Percentiles rank a stretch among this genome's conserved stretches.
These are phyloP conservation scores for Shiraia bambusicola DNA, from an alignment of 2,329 filamentous ascomycete genomes.

Conservation along the genomic window DNA sequence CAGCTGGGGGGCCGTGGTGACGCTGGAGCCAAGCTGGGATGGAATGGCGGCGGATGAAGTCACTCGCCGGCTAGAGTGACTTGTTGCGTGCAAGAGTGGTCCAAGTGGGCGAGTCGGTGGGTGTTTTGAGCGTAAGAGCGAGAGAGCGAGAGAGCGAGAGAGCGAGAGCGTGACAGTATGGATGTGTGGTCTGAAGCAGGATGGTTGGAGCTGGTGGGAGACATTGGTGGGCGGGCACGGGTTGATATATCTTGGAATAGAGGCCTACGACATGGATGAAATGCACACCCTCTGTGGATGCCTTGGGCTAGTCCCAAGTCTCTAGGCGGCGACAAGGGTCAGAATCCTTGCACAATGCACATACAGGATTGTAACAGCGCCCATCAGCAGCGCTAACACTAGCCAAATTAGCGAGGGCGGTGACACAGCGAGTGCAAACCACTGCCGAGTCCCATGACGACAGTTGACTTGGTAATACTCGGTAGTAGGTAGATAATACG, in stretches of 20 bases:
- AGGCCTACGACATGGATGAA: slow-evolving; percentile 13
- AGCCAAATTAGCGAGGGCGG: slow-evolving; percentile 28
- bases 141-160: slow-evolving; percentile 7
- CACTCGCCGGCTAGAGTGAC: slow-evolving; percentile 26
- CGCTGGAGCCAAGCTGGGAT: slow-evolving; percentile 22
- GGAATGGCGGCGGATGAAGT: slow-evolving; percentile 31
- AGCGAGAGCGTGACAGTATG: slow-evolving; percentile 7
- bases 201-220: slow-evolving; percentile 13
- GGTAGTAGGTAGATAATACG: too few relatives aligned
- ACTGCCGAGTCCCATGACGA: slow-evolving; percentile 32
- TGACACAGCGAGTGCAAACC: slow-evolving; percentile 18
- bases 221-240: slow-evolving; percentile 30
- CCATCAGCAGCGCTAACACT: slow-evolving; percentile 13
- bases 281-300: slow-evolving; percentile 14
- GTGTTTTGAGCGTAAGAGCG: slow-evolving; percentile 6
- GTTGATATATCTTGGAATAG: slow-evolving; percentile 31
- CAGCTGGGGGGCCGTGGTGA: slow-evolving; percentile 35
- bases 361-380: too few relatives aligned
- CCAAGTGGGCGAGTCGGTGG: slow-evolving; percentile 9
- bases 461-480: too few relatives aligned
- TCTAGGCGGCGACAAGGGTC: background rate
- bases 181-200: too few relatives aligned
- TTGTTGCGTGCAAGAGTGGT: slow-evolving; percentile 14
- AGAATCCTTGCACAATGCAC: background rate
- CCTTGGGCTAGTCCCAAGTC: slow-evolving; percentile 22